Percentiles rank a stretch among this genome's conserved stretches.
Conservation (phyloP, 73 alveolate species). For the Symbiodinium pilosum region DNA sequence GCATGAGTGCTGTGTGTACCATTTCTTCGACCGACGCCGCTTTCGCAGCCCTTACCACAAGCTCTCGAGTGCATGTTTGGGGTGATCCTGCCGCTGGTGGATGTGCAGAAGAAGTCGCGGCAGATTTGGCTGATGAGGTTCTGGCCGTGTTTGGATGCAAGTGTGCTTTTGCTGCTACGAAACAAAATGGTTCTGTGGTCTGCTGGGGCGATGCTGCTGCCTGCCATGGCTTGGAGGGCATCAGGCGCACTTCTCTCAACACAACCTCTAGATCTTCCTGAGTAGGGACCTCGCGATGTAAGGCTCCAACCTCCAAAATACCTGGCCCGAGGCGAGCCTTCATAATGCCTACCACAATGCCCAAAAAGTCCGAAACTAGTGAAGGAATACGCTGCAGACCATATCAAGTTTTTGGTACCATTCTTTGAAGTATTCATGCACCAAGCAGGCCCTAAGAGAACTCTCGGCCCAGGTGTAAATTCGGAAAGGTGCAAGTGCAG, state of each 20-base stretch:
- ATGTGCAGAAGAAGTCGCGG: neutral
- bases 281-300: no score
- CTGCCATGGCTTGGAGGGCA: neutral
- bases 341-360: no score
- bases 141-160: neutral
- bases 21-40: slow-evolving; percentile 44
- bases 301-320: no score
- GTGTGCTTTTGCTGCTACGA: neutral
- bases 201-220: slow-evolving; percentile 70
- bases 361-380: no score
- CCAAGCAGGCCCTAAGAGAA: no score
- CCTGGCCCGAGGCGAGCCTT: no score
- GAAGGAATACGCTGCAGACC: no score
- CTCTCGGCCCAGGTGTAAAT: no score
- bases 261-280: no score
- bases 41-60: slow-evolving; percentile 33
- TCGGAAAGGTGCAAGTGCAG: slow-evolving; percentile 25
- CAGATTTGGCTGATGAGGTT: neutral
- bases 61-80: slow-evolving; percentile 21
- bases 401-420: no score
- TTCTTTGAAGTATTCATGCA: no score
- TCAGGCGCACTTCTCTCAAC: no score
- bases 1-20: neutral
- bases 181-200: neutral
- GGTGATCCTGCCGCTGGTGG: slow-evolving; percentile 70